A percentile compares a stretch with the other conserved stretches of the same genome.
These are phyloP conservation scores for Moesziomyces sp. DNA, from an alignment of 1,284 basidiomycete genomes.

Conservation along the genomic window DNA sequence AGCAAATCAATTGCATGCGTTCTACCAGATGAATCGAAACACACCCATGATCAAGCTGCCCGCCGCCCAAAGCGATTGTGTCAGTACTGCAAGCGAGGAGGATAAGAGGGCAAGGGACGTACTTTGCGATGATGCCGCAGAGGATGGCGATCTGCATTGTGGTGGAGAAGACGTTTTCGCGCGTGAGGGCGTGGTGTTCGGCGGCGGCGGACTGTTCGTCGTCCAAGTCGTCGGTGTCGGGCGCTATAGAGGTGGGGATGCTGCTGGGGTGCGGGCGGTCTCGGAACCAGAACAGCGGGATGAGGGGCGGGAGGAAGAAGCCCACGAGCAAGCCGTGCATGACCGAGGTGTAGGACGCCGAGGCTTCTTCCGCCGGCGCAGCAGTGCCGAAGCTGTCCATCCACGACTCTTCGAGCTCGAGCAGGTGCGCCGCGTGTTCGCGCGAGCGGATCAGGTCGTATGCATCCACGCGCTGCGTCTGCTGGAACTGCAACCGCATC, in stretches of 20 bases:
- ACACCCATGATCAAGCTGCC: conserved; percentile 30
- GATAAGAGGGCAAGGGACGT: not conserved
- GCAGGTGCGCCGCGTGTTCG: conserved; percentile 34
- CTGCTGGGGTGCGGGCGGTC: conserved; percentile 25
- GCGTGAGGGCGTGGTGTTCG: conserved; percentile 3
- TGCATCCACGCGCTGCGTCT: conserved; percentile 12
- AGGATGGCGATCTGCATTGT: conserved; percentile 45
- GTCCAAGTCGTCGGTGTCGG: conserved; percentile 6
- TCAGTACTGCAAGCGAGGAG: not conserved
- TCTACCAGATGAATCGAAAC: conserved; percentile 44
- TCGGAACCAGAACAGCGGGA: conserved; percentile 40
- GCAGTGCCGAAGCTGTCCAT: conserved; percentile 32
- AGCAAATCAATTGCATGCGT: too few species aligned
- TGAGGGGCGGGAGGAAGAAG: conserved; percentile 32
- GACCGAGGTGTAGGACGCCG: conserved; percentile 21
- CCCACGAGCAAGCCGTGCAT: conserved; percentile 39
- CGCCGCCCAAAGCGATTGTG: not conserved
- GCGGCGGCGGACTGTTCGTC: conserved; percentile 24
- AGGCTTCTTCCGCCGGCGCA: not conserved
- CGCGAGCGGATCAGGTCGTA: conserved; percentile 26
- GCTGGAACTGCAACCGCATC: conserved; percentile 34
- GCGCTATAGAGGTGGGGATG: not conserved
- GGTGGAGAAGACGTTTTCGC: conserved; percentile 25
- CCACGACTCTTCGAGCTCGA: conserved; percentile 48
- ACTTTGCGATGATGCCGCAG: conserved; percentile 39